Evolutionary conservation across 2,329 filamentous ascomycete species (phyloP), one percentile per base, ranked within the genome.

Genomic region (Xylariaceae sp.): DNA sequence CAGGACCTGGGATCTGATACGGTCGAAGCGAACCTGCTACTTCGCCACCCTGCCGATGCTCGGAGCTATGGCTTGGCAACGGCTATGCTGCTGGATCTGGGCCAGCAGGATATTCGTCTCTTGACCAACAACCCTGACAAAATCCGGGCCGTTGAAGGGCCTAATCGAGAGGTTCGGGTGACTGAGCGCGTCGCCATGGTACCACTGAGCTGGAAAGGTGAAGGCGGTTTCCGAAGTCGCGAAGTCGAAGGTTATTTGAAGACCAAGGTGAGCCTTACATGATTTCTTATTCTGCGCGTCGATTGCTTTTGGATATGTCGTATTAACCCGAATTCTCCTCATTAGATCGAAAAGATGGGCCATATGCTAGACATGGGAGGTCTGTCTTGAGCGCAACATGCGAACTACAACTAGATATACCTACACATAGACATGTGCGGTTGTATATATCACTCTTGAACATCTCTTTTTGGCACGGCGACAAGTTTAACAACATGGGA

Each of bases 121-220:
- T 77, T 99, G 68, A 99, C 94, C 8, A 99, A 99, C 73, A 99
- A 99, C 69, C 94, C 94, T 0, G 94, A 99, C 68, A 99, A 99
- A 78, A 90, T 99, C 48, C 81, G 91, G 13, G 94, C 94, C 0
- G 89, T 99, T 0, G 94, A 99, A 73, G 94, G 94, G 0, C 92
- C 92, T 0, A 90, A 90, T 65, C 80, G 92, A 9, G 93, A 99
- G 75, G 82, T 99, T 10, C 82, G 88, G 7, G 94, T 99, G 1
- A 89, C 83, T 66, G 93, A 97, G 75, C 79, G 94, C 51, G 92
- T 99, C 10, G 88, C 92, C 1, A 99, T 99, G 94, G 87, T 99
- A 59, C 94, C 94, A 2, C 73, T 97, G 62, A 92, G 91, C 8
- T 99, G 94, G 94, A 89, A 89, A 71, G 90, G 89, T 1, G 84